phyloP scores from a whole-genome alignment of 163 green algal genomes.

The Dunaliella salina region DNA sequence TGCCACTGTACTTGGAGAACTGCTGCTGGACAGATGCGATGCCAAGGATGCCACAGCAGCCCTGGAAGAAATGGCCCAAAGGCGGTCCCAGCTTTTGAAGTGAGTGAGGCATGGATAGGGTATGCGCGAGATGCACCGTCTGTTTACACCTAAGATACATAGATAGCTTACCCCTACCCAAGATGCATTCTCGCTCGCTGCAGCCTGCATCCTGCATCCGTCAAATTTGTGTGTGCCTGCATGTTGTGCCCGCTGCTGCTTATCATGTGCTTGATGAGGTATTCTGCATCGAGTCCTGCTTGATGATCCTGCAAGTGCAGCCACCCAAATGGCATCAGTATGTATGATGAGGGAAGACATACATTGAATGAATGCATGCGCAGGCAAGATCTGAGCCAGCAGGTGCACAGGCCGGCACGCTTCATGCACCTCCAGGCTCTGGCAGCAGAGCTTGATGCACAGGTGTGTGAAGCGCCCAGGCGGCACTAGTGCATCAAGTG shows the following conservation, averaged over 20 bases:
- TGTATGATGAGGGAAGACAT: background rate
- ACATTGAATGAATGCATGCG: background rate
- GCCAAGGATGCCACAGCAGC: slow-evolving; percentile 30
- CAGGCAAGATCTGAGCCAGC: slow-evolving; percentile 38
- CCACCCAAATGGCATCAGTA: background rate
- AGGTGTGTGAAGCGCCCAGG: background rate
- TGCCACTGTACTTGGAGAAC: slow-evolving; percentile 30
- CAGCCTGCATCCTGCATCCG: too few relatives aligned
- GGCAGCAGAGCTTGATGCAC: slow-evolving; percentile 58
- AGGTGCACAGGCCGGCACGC: slow-evolving; percentile 54
- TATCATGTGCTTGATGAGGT: too few relatives aligned
- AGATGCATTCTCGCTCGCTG: too few relatives aligned
- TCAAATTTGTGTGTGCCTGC: slow-evolving; percentile 5
- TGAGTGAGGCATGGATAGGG: background rate
- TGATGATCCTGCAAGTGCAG: too few relatives aligned
- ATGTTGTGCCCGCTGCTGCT: background rate
- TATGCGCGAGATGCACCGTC: too few relatives aligned
- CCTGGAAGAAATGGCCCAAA: slow-evolving; percentile 43
- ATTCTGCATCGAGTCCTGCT: background rate
- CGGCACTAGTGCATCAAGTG: background rate
- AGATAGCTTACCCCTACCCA: too few relatives aligned
- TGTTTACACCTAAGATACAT: too few relatives aligned
- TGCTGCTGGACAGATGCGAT: slow-evolving; percentile 42
- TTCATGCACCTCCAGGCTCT: slow-evolving; percentile 48
- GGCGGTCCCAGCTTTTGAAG: slow-evolving; percentile 40